phyloP scores from a whole-genome alignment of 129 eudicot genomes.

The Chrysanthemum seticuspe region DNA sequence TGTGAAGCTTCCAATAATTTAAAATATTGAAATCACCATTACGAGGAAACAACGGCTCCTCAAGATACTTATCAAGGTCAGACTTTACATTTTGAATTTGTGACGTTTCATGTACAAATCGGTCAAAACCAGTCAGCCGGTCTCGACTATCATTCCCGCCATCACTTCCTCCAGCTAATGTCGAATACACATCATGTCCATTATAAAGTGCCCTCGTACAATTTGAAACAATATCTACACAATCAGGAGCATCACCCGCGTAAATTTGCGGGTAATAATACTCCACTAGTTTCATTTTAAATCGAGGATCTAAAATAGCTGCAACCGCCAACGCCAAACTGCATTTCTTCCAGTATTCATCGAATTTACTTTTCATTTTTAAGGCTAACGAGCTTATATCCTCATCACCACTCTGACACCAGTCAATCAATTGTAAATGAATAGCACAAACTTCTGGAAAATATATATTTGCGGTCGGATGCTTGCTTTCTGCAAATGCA shows the following conservation, averaged over 20 bases:
- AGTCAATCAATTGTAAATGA: constrained; percentile 76
- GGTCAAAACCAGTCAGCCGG: constrained; percentile 76
- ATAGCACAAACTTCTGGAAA: constrained; percentile 86
- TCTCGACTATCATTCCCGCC: constrained; percentile 43
- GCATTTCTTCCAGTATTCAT: constrained; percentile 94
- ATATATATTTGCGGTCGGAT: constrained; percentile 74
- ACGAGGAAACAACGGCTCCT: constrained; percentile 91
- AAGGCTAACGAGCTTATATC: constrained; percentile 55
- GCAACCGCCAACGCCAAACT: constrained; percentile 91
- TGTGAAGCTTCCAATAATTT: constrained; percentile 95
- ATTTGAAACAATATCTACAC: constrained; percentile 75
- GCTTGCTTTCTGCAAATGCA: constrained; percentile 54
- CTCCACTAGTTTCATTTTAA: constrained; percentile 49
- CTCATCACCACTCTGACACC: constrained; percentile 86
- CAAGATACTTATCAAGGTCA: constrained; percentile 88
- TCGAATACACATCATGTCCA: constrained; percentile 69
- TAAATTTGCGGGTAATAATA: constrained; percentile 86
- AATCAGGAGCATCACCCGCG: constrained; percentile 59
- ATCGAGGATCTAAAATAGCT: constrained; percentile 66
- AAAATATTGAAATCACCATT: constrained; percentile 65
- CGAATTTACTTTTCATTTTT: constrained; percentile 81
- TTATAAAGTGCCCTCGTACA: constrained; percentile 82
- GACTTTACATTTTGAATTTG: constrained; percentile 61
- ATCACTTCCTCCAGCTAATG: constrained; percentile 34
- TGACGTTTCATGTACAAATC: constrained; percentile 77